Base-by-base conservation (phyloP, 139 green algal genomes). In the Auxenochlorella protothecoides region DNA sequence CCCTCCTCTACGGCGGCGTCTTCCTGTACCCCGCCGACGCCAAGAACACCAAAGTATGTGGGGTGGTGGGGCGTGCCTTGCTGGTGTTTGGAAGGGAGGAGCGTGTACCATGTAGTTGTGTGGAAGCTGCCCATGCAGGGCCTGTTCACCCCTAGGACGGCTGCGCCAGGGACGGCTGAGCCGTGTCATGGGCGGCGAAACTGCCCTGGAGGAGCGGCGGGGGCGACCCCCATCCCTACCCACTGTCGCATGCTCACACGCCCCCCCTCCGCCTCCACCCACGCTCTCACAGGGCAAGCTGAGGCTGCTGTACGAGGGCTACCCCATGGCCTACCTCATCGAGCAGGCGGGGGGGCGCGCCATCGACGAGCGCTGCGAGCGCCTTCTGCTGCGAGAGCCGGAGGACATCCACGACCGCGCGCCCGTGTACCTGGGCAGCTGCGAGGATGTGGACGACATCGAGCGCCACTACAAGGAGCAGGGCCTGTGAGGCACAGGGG, bases 1-100 rank as follows among this genome's bases (percentile, higher is more conserved):
- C 87, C 4, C 74, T 92, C 13, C 80, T 92, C 62, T 92, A 92
- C 56, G 87, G 87, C 27, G 87, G 87, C 65, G 79, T 89, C 62
- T 92, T 91, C 76, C 70, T 88, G 78, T 92, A 92, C 75, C 87
- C 87, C 0, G 79, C 86, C 6, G 87, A 92, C 74, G 79, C 75
- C 53, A 92, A 91, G 72, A 84, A 72, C 66, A 75, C 73, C 51
- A 81, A 79, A 52, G 72, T 67, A 44, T 44, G 27, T 44, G 27
- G 27, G 27, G 27, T 44, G 27, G 27, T 44, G 27, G 63, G 63
- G 63, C 63, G 3, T 7, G 10, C 63, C 13, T 2, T 10, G 63
- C 63, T n/a, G 63, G 63, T 44, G 27, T 44, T 44, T 44, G 27
- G 27, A 44, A 44, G 27, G 27, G 27, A 44, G 27, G 27, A 44